phyloP scores from a whole-genome alignment of 1,284 basidiomycete species.

The Cryptococcus sp. region DNA sequence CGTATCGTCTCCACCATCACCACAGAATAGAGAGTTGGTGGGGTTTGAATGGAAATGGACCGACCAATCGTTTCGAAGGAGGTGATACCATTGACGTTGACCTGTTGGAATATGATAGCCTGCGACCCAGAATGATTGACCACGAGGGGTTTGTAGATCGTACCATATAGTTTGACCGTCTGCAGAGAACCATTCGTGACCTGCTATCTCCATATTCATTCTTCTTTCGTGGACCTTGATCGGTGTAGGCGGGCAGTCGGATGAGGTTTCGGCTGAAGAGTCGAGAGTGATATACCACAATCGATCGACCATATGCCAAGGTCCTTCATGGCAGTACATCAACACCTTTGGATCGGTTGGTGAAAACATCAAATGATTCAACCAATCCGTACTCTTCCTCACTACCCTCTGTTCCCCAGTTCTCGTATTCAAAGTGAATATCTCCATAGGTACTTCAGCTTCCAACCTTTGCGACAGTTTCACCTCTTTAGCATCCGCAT shows the following conservation, averaged over 20 bases:
- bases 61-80: conserved; percentile 18
- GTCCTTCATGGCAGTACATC: conserved; percentile 25
- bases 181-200: conserved; percentile 23
- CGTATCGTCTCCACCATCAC: conserved; percentile 16
- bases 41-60: conserved; percentile 19
- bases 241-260: not conserved
- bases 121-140: conserved; percentile 18
- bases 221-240: conserved; percentile 14
- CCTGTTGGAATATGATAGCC: conserved; percentile 17
- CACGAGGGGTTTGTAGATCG: conserved; percentile 23
- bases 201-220: conserved; percentile 29
- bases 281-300: conserved; percentile 16
- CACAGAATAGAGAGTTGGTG: conserved; percentile 12
- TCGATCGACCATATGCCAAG: conserved; percentile 22
- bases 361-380: conserved; percentile 24
- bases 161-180: conserved; percentile 20
- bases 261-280: too few species aligned
- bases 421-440: conserved; percentile 15
- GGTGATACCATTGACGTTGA: conserved; percentile 13
- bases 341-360: conserved; percentile 17
- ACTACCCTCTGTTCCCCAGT: conserved; percentile 12
- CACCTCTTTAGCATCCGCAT: conserved; percentile 22
- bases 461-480: conserved; percentile 13
- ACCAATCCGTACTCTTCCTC: conserved; percentile 19
- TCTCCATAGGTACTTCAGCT: conserved; percentile 14